phyloP scores from a whole-genome alignment of 75 land plant species.

The Selaginella moellendorffii region DNA sequence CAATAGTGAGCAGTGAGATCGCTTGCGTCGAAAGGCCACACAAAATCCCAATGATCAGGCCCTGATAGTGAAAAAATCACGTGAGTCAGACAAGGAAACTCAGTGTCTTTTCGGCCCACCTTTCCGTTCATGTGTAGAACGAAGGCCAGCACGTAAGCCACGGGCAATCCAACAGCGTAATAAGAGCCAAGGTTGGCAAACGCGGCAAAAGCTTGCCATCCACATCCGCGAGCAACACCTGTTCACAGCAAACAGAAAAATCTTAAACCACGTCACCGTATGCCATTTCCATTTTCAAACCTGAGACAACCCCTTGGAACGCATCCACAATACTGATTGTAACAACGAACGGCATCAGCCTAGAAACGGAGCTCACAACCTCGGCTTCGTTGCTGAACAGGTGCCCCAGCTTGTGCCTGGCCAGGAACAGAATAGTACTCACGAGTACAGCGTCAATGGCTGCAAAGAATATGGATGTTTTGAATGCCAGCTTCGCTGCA shows the following conservation, averaged over 20 bases:
- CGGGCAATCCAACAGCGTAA: slow-evolving; percentile 54
- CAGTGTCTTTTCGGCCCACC: no score
- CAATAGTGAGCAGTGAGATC: slow-evolving; percentile 18
- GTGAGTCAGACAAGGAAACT: no score
- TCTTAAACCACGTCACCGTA: no score
- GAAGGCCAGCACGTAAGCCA: slow-evolving; percentile 41
- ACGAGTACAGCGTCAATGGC: slow-evolving; percentile 11
- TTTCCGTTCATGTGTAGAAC: slow-evolving; percentile 42
- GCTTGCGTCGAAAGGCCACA: slow-evolving; percentile 34
- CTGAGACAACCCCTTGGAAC: slow-evolving; percentile 62
- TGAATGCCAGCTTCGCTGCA: slow-evolving; percentile 39
- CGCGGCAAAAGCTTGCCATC: slow-evolving; percentile 64
- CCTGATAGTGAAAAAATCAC: slow-evolving; percentile 16
- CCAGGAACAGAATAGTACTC: slow-evolving; percentile 2
- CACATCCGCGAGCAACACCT: slow-evolving; percentile 78
- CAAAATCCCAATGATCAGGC: slow-evolving; percentile 42
- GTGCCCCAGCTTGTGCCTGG: not conserved
- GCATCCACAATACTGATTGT: slow-evolving; percentile 39
- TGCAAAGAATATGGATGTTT: slow-evolving; percentile 25
- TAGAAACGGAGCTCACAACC: slow-evolving; percentile 24
- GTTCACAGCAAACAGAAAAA: no score
- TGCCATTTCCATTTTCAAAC: no score
- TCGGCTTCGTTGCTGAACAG: slow-evolving; percentile 13
- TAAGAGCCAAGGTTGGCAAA: slow-evolving; percentile 59
- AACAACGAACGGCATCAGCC: slow-evolving; percentile 33